Percentiles rank a stretch among this genome's conserved stretches.
Conservation (phyloP, 768 basidiomycete genomes). For the Leccinum olivaceopallidum region DNA sequence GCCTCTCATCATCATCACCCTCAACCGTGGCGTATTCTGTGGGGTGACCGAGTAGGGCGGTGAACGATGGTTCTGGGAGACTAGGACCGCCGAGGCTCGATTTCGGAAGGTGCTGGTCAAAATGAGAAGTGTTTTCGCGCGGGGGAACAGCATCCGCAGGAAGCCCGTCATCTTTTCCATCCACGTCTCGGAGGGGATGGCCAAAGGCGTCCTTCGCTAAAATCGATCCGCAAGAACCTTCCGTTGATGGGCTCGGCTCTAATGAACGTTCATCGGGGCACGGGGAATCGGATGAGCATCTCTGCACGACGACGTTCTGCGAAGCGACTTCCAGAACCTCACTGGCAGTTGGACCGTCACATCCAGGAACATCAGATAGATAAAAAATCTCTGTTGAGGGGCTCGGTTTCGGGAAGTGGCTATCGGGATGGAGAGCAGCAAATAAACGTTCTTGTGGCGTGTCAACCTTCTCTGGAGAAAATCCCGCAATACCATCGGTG, state of each 20-base stretch:
- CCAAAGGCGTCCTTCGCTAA: neutral
- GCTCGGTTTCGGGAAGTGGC: neutral
- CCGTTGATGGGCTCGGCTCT: neutral
- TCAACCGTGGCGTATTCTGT: neutral
- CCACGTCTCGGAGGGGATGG: neutral
- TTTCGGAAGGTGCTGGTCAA: neutral
- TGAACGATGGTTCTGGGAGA: neutral
- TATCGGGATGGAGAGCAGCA: neutral
- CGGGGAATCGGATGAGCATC: neutral
- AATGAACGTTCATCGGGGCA: neutral
- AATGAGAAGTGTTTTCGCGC: neutral
- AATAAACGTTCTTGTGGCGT: slow-evolving; percentile 1
- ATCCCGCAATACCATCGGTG: neutral
- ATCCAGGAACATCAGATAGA: neutral
- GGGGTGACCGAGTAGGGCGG: neutral
- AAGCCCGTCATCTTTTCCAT: neutral
- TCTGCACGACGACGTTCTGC: neutral
- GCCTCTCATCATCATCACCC: neutral
- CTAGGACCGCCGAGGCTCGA: neutral
- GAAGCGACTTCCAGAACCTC: neutral
- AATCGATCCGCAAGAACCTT: neutral
- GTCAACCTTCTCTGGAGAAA: neutral
- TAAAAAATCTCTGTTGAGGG: neutral
- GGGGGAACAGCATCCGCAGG: neutral
- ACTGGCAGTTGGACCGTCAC: neutral